Percentiles rank a stretch among this genome's conserved stretches.
Conservation (phyloP, 495 filamentous ascomycete species). For the Penicillium steckii region DNA sequence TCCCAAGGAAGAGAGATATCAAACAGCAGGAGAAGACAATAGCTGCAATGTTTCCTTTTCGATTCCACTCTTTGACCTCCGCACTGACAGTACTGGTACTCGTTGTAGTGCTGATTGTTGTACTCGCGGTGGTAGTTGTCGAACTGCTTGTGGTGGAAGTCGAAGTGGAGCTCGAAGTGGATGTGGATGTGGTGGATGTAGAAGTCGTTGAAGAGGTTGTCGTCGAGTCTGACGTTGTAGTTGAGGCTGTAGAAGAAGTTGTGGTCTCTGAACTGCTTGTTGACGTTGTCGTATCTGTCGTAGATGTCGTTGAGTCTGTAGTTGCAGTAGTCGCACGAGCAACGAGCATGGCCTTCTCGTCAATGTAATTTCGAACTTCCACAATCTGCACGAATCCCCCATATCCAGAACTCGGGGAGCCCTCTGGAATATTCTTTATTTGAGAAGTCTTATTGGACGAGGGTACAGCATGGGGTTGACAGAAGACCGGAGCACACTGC, state of each 20-base stretch:
- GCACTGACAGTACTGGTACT: slow-evolving; percentile 11
- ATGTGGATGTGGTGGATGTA: slow-evolving; percentile 1
- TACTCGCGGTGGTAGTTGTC: slow-evolving; percentile 7
- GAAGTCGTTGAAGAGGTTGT: slow-evolving; percentile 1
- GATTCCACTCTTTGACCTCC: slow-evolving; percentile 8
- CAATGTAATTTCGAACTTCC: not conserved
- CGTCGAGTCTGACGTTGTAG: not conserved
- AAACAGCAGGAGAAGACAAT: slow-evolving; percentile 10
- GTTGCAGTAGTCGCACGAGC: slow-evolving; percentile 16
- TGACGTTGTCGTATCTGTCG: slow-evolving; percentile 7
- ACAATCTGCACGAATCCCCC: not conserved
- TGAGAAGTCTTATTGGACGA: not conserved
- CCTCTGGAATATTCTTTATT: not conserved
- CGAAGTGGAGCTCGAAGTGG: not conserved
- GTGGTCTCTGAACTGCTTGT: slow-evolving; percentile 6
- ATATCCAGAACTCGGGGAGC: not conserved
- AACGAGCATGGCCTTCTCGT: not conserved
- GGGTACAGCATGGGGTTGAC: not conserved
- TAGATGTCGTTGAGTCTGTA: slow-evolving; percentile 5
- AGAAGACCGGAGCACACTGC: not conserved
- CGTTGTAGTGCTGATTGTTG: slow-evolving; percentile 10
- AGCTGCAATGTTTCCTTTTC: slow-evolving; percentile 13
- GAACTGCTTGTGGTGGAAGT: slow-evolving; percentile 8
- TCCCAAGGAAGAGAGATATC: slow-evolving; percentile 14
- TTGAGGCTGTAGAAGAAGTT: slow-evolving; percentile 1